A percentile compares a stretch with the other conserved stretches of the same genome.
Evolutionary conservation across 331 rosid species (phyloP).

Genomic region (Malus hybrid): DNA sequence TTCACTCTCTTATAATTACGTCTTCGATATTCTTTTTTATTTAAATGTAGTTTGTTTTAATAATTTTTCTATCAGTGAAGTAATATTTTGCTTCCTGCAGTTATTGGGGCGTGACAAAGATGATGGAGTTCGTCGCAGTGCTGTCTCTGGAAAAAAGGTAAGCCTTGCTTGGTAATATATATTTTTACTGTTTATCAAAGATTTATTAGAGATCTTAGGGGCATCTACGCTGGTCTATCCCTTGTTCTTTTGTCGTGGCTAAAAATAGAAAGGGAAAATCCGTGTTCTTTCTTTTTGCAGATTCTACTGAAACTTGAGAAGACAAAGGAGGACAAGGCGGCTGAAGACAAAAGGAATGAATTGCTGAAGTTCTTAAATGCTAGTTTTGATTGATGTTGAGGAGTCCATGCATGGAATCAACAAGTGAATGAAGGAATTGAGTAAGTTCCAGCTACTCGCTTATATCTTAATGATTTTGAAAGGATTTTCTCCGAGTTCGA

Average conservation of each 20-base stretch:
- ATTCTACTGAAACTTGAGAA: conserved; percentile 87
- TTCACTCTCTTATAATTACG: conserved; percentile 5
- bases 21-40: not conserved
- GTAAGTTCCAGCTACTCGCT: not conserved
- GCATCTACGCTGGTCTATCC: not conserved
- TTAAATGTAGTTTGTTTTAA: not conserved
- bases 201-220: not conserved
- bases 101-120: conserved; percentile 79
- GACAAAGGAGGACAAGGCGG: conserved; percentile 86
- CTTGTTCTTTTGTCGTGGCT: not conserved
- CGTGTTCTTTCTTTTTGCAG: conserved; percentile 22
- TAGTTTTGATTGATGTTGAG: conserved; percentile 65
- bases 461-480: not conserved
- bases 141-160: conserved; percentile 98
- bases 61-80: not conserved
- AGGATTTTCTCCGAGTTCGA: not conserved
- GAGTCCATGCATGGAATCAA: conserved; percentile 9
- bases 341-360: conserved; percentile 91
- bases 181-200: not conserved
- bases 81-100: conserved; percentile 35
- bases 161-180: not conserved
- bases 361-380: conserved; percentile 88
- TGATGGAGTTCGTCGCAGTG: conserved; percentile 83
- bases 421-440: not conserved
- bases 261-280: not conserved